phyloP scores from a whole-genome alignment of 352 stramenopile genomes.

The Globisporangium viniferum region DNA sequence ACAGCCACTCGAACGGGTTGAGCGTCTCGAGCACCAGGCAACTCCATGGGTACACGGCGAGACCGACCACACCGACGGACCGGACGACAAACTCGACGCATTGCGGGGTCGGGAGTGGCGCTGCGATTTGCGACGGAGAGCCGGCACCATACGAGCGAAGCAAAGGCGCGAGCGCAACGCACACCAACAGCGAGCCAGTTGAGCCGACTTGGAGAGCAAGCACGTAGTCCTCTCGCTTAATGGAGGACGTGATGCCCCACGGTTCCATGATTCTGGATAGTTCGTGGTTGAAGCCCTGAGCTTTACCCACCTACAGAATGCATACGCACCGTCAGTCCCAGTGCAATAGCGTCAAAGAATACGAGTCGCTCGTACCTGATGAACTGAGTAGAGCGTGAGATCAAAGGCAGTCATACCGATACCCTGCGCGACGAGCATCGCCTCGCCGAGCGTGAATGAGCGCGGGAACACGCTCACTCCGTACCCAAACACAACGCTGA shows the following conservation, averaged over 20 bases:
- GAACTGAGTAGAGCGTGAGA: conserved; percentile 37
- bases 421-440: conserved; percentile 58
- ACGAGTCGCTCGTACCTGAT: conserved; percentile 26
- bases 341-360: background rate
- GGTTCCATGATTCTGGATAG: conserved; percentile 8
- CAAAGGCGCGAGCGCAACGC: conserved; percentile 41
- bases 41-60: conserved; percentile 60
- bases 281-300: background rate
- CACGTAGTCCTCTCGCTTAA: conserved; percentile 38
- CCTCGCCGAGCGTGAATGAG: conserved; percentile 78
- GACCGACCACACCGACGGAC: conserved; percentile 26
- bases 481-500: conserved; percentile 35
- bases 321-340: background rate
- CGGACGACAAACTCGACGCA: conserved; percentile 31
- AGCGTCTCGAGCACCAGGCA: conserved; percentile 57
- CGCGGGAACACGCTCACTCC: conserved; percentile 41
- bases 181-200: conserved; percentile 45
- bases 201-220: conserved; percentile 62
- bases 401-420: conserved; percentile 52
- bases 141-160: conserved; percentile 38
- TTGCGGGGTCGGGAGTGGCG: conserved; percentile 26
- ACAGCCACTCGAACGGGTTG: conserved; percentile 61
- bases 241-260: conserved; percentile 28
- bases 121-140: conserved; percentile 34
- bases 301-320: background rate